Conservation (phyloP, 345 rosid species). For the Eucalyptus polyanthemos region DNA sequence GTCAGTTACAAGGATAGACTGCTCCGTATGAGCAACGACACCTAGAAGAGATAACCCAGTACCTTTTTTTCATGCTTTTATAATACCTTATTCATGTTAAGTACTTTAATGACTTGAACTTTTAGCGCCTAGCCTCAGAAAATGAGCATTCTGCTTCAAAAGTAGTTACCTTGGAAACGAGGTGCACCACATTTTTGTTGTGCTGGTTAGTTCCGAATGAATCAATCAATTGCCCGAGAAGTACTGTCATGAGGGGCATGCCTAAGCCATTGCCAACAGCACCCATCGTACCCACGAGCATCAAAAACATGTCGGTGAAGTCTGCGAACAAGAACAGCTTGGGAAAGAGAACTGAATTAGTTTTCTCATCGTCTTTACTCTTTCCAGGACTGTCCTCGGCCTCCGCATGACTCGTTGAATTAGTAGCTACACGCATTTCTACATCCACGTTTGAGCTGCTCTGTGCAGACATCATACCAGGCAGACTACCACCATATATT, state of each 20-base stretch:
- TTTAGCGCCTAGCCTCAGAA: not conserved
- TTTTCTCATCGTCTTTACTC: slow-evolving; percentile 33
- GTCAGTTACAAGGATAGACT: not conserved
- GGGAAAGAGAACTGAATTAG: slow-evolving; percentile 46
- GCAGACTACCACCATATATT: not conserved
- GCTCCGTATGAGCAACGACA: not conserved
- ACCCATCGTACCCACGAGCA: slow-evolving; percentile 61
- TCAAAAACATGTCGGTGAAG: slow-evolving; percentile 41
- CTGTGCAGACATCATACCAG: not conserved
- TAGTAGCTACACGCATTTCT: not conserved
- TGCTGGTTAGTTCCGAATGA: slow-evolving; percentile 56
- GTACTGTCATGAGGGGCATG: slow-evolving; percentile 68
- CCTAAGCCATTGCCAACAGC: slow-evolving; percentile 58
- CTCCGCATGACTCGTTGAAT: not conserved
- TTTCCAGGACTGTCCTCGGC: slow-evolving; percentile 5
- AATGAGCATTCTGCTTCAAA: not conserved
- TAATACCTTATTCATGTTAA: not conserved
- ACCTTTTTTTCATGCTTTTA: not conserved
- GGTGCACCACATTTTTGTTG: slow-evolving; percentile 8
- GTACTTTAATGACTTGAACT: not conserved
- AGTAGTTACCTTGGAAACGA: slow-evolving; percentile 44
- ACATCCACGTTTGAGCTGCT: not conserved
- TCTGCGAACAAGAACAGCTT: slow-evolving; percentile 79
- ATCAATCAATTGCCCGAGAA: slow-evolving; percentile 58
- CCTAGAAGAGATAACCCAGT: not conserved